Base-by-base conservation (phyloP, 1,139 yeast species). In the Saccharomyces hybrid region DNA sequence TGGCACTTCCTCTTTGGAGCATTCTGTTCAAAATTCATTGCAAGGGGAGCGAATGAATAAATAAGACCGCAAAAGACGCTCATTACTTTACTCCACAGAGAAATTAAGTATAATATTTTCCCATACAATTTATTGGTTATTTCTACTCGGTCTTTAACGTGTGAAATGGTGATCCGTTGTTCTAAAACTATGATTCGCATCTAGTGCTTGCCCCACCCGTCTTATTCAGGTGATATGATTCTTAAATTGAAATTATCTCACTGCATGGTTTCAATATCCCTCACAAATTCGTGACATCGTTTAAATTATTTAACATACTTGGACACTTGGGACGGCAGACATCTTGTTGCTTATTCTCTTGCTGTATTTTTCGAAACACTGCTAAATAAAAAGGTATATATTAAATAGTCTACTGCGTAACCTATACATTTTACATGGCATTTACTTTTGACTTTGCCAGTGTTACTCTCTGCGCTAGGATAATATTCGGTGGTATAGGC, bases 301-400 rank as follows among this genome's bases (percentile, higher is more conserved):
- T 28, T 25, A 25, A n/a, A 5, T 47, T 47, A 27, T 27, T 51
- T 48, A 59, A 80, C 84, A 79, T 80, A 80, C 84, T 79, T 81
- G 85, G 74, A 81, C 85, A 77, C 84, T 80, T 79, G 82, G 84
- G 66, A 67, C 70, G 75, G 84, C 75, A 74, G 85, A 80, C 74
- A 72, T 71, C 66, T 63, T 70, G 63, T 61, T 61, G 62, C 59
- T 64, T 62, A 56, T 50, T 60, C 55, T 56, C 53, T 56, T 56
- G 55, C 53, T 55, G 49, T 58, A 48, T 53, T 58, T 58, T 42
- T 50, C 51, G 25, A 11, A 38, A 16, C 4, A 38, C 13, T 38
- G 16, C 53, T 46, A 26, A 31, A 30, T 31, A 28, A 51, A 28
- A 31, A 32, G 20, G 30, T 38, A 47, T 44, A 50, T 23, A 50